phyloP scores from a whole-genome alignment of 1,284 basidiomycete genomes.

The Ceratorhiza oryzae-sativae region DNA sequence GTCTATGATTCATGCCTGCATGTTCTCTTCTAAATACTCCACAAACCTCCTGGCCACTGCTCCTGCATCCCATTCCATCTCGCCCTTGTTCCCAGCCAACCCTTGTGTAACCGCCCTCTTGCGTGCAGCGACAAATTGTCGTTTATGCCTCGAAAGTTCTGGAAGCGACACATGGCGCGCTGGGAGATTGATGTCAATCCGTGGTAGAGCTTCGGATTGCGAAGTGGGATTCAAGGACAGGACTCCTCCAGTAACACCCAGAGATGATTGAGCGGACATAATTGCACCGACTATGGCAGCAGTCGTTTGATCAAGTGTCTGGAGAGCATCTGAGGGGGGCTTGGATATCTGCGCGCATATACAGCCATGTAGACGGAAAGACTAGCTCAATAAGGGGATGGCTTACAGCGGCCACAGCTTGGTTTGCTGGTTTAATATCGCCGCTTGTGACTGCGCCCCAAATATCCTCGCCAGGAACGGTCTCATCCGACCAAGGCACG shows the following conservation, averaged over 20 bases:
- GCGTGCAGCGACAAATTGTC: conserved; percentile 87
- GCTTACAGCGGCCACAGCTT: conserved; percentile 80
- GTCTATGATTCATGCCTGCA: conserved; percentile 46
- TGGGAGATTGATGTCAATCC: conserved; percentile 63
- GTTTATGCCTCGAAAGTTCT: conserved; percentile 84
- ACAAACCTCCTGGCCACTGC: conserved; percentile 79
- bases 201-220: conserved; percentile 46
- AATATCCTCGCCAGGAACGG: conserved; percentile 74
- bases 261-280: conserved; percentile 63
- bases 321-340: conserved; percentile 82
- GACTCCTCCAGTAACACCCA: conserved; percentile 59
- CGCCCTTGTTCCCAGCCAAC: conserved; percentile 73
- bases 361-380: too few species aligned
- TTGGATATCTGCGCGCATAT: conserved; percentile 63
- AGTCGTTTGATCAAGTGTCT: conserved; percentile 76
- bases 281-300: conserved; percentile 72
- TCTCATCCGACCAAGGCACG: conserved; percentile 74
- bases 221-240: conserved; percentile 57
- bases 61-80: conserved; percentile 77
- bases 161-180: conserved; percentile 75
- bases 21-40: conserved; percentile 77
- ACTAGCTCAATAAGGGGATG: too few species aligned
- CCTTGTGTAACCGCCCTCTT: conserved; percentile 87
- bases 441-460: conserved; percentile 85
- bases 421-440: conserved; percentile 84